Conservation (phyloP, 1,284 basidiomycete genomes). For the Tylopilus sp. region DNA sequence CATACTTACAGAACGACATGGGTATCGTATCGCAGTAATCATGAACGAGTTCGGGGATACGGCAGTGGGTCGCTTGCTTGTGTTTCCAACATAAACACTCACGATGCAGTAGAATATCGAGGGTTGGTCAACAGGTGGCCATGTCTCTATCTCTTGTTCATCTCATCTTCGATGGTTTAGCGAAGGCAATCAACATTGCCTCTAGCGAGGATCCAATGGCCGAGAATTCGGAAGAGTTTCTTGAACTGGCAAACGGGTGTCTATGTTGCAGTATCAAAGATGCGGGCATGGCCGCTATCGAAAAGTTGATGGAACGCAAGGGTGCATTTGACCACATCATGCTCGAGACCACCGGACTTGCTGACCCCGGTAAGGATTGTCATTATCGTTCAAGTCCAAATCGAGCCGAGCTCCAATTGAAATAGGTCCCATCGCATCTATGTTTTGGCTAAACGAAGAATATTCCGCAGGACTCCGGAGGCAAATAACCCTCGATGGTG, state of each 20-base stretch:
- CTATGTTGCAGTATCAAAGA: constrained; percentile 95
- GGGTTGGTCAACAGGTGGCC: constrained; percentile 40
- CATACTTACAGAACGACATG: constrained; percentile 87
- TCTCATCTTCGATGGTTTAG: constrained; percentile 36
- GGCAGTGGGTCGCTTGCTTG: constrained; percentile 50
- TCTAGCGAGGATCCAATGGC: constrained; percentile 59
- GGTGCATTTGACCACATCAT: constrained; percentile 90
- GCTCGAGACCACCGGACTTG: constrained; percentile 89
- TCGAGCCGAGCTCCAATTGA: neutral
- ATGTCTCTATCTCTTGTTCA: constrained; percentile 31
- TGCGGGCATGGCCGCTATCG: constrained; percentile 84
- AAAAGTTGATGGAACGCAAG: constrained; percentile 78
- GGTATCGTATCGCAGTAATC: constrained; percentile 92
- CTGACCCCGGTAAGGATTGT: constrained; percentile 70
- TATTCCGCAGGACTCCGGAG: constrained; percentile 65
- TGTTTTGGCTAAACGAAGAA: constrained; percentile 94
- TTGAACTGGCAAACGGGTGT: constrained; percentile 91
- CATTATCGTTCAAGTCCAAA: neutral
- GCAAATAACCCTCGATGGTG: constrained; percentile 81
- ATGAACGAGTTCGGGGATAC: constrained; percentile 95
- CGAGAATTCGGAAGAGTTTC: constrained; percentile 71
- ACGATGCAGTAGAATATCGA: constrained; percentile 55
- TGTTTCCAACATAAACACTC: constrained; percentile 11
- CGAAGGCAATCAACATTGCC: constrained; percentile 74
- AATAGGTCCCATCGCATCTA: constrained; percentile 72